A percentile compares a stretch with the other conserved stretches of the same genome.
Conservation (phyloP, 371 early-diverging fungal species). For the Capniomyces stellatus region DNA sequence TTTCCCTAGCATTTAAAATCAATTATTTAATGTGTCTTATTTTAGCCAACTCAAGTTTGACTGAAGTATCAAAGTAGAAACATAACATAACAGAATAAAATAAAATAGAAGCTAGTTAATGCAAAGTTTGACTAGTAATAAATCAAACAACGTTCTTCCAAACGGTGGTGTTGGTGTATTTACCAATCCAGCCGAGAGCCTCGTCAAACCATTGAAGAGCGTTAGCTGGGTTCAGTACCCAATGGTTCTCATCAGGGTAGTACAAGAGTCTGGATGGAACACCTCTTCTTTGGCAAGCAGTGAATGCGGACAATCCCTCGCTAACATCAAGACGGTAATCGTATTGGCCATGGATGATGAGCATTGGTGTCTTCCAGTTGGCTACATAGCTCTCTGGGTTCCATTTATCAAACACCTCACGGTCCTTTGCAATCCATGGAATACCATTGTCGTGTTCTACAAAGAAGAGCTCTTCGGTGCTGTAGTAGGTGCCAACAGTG, state of each 20-base stretch:
- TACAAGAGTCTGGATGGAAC: slow-evolving; percentile 48
- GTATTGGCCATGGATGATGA: slow-evolving; percentile 50
- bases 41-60: too few species aligned
- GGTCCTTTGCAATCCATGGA: slow-evolving; percentile 39
- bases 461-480: slow-evolving; percentile 68
- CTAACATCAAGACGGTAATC: slow-evolving; percentile 50
- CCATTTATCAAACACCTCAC: slow-evolving; percentile 38
- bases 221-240: slow-evolving; percentile 50
- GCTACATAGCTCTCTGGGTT: slow-evolving; percentile 49
- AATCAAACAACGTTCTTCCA: too few species aligned
- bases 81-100: too few species aligned
- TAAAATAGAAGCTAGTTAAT: too few species aligned
- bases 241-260: slow-evolving; percentile 64
- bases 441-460: slow-evolving; percentile 57
- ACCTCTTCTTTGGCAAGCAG: slow-evolving; percentile 55
- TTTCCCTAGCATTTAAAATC: too few species aligned
- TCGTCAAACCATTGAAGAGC: slow-evolving; percentile 45
- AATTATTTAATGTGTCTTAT: too few species aligned
- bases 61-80: too few species aligned
- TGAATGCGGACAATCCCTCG: slow-evolving; percentile 58
- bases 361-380: slow-evolving; percentile 58
- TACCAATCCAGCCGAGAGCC: slow-evolving; percentile 14
- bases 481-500: slow-evolving; percentile 37
- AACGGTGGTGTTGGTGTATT: slow-evolving; percentile 16
- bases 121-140: too few species aligned